Evolutionary conservation across 208 protist species (phyloP), one percentile per base, ranked within the genome.

Genomic region (Entamoeba invadens): DNA sequence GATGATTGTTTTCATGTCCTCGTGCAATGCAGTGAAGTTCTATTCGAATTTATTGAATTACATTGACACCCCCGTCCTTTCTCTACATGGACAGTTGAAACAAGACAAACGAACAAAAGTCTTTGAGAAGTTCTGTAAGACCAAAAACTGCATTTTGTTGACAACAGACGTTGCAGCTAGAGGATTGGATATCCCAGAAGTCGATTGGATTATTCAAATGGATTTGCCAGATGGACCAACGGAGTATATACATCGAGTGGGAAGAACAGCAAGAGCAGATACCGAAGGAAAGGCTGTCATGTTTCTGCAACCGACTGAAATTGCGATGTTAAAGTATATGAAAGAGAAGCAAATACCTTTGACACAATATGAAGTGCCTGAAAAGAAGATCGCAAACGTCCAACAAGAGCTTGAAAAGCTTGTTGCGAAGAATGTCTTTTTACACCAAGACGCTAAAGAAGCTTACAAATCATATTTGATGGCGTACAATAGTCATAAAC

Each of bases 161-260:
- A 96, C 96, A 44, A 98, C 97, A 12, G 97, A 98, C 96, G 96
- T 98, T 5, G 97, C 97, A 38, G 95, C 97, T 8, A 95, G 97
- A 92, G 97, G 97, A 46, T 94, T 98, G 0, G 97, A 98, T 95
- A 97, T 98, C 77, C 94, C 94, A 44, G 50, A 31, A n/a, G 94
- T 95, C 45, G 95, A 95, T 50, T 95, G 93, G 46, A 91, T 95
- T 38, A 68, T 95, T 77, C 94, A 95, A 35, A n/a, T 57, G 42
- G 93, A 94, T 25, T 68, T 77, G 25, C 72, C 93, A 25, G 57
- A 46, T 46, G 25, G 45, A 44, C 50, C 68, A 16, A 91, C 46
- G n/a, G 93, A 94, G 2, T 94, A 94, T 45, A 94, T 94, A 45
- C 93, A 94, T 50, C 18, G 93, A 51, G 57, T 94, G 2, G 93